These are phyloP conservation scores for Citrus cavaleriei DNA, from an alignment of 345 rosid genomes.

Conservation along the genomic window DNA sequence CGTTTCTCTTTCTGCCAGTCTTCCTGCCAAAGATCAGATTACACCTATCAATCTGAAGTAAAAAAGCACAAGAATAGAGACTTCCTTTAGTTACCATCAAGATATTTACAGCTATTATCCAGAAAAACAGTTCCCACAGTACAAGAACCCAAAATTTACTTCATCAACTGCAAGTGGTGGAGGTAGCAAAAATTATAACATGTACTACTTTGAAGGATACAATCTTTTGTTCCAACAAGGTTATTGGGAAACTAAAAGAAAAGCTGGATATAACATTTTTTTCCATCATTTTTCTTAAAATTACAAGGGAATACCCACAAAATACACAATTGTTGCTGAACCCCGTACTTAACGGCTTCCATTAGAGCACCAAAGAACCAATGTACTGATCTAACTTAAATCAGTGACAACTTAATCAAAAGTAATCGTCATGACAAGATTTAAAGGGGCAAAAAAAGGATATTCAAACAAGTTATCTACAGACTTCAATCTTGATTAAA, in stretches of 20 bases:
- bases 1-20: conserved; percentile 95
- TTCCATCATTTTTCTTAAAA: background rate
- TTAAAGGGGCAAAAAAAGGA: background rate
- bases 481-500: background rate
- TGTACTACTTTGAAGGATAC: background rate
- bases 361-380: background rate
- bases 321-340: background rate
- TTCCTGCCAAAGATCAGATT: conserved; percentile 48
- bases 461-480: background rate
- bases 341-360: background rate
- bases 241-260: background rate
- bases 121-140: background rate
- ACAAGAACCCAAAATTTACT: background rate
- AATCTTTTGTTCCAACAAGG: background rate
- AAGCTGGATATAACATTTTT: background rate
- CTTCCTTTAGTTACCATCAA: conserved; percentile 5
- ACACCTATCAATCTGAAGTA: conserved; percentile 9
- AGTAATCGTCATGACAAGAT: background rate
- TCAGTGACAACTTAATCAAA: background rate
- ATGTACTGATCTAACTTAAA: background rate
- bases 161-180: background rate
- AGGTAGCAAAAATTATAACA: background rate
- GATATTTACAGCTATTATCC: background rate
- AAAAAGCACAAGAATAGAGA: conserved; percentile 11
- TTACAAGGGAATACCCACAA: background rate